phyloP scores from a whole-genome alignment of 1,284 basidiomycete genomes.

The Puccinia sorghi region DNA sequence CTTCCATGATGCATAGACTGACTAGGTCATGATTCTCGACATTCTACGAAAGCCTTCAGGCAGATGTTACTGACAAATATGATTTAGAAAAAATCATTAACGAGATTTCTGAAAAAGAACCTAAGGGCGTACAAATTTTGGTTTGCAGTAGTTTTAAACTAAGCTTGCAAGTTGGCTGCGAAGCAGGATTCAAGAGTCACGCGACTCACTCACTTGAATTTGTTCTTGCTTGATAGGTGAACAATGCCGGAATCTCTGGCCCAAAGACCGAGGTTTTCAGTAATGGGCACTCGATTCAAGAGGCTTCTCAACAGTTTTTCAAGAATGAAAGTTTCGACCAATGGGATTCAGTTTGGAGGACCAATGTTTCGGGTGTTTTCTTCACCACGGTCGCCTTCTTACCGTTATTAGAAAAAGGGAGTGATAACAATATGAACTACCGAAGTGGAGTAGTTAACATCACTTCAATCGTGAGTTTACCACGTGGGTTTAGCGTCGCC shows the following conservation, averaged over 20 bases:
- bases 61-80: constrained; percentile 41
- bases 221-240: constrained; percentile 22
- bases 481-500: neutral
- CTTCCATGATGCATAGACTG: neutral
- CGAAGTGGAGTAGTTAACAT: constrained; percentile 49
- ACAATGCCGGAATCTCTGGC: constrained; percentile 48
- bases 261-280: constrained; percentile 10
- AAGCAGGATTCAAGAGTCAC: neutral
- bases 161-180: neutral
- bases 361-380: constrained; percentile 42
- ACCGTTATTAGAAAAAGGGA: constrained; percentile 31
- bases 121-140: constrained; percentile 48
- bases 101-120: constrained; percentile 43
- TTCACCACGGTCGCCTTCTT: constrained; percentile 44
- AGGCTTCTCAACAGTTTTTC: neutral
- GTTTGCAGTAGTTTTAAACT: constrained; percentile 16
- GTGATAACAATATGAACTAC: constrained; percentile 27
- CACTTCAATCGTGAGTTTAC: constrained; percentile 42
- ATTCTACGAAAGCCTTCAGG: constrained; percentile 26
- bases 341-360: constrained; percentile 49
- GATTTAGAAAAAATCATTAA: constrained; percentile 40
- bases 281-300: constrained; percentile 14
- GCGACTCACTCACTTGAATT: neutral
- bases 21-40: neutral
- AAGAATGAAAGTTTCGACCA: constrained; percentile 44